phyloP scores from a whole-genome alignment of 768 basidiomycete genomes.

The Calvatia gigantea region DNA sequence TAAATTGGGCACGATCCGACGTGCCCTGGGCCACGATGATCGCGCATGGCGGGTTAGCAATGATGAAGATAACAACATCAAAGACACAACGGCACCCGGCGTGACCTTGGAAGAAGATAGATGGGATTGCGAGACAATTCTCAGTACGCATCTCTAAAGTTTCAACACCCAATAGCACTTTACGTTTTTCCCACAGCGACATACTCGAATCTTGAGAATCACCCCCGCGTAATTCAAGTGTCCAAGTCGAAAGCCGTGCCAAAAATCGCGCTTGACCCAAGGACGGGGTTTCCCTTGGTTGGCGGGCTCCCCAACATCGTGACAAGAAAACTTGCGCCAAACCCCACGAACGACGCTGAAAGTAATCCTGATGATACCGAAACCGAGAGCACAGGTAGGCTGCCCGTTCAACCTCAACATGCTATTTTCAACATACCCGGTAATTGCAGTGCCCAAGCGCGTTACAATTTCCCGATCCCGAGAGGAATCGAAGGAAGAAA shows the following conservation, averaged over 20 bases:
- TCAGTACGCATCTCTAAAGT: conserved; percentile 55
- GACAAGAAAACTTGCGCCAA: conserved; percentile 5
- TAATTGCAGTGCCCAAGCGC: conserved; percentile 18
- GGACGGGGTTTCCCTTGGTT: conserved; percentile 72
- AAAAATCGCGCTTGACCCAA: conserved; percentile 70
- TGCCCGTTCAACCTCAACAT: neutral
- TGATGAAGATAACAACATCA: conserved; percentile 43
- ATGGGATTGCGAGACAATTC: conserved; percentile 97
- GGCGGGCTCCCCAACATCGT: conserved; percentile 13
- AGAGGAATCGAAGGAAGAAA: conserved; percentile 74
- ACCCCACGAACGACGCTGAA: conserved; percentile 21
- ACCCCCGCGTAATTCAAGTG: conserved; percentile 82
- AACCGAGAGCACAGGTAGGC: conserved; percentile 22
- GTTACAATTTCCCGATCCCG: conserved; percentile 56
- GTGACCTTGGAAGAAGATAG: conserved; percentile 64
- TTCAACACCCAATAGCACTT: neutral
- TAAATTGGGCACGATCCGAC: conserved; percentile 78
- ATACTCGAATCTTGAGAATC: conserved; percentile 97
- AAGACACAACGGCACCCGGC: conserved; percentile 36
- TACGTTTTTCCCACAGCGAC: conserved; percentile 57
- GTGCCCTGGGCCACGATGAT: conserved; percentile 70
- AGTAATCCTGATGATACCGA: conserved; percentile 22
- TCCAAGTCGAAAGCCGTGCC: conserved; percentile 50
- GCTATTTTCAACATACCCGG: neutral
- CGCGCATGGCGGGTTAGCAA: conserved; percentile 45